Base-by-base conservation (phyloP, 2,329 filamentous ascomycete species). In the Claviceps humidiphila region DNA sequence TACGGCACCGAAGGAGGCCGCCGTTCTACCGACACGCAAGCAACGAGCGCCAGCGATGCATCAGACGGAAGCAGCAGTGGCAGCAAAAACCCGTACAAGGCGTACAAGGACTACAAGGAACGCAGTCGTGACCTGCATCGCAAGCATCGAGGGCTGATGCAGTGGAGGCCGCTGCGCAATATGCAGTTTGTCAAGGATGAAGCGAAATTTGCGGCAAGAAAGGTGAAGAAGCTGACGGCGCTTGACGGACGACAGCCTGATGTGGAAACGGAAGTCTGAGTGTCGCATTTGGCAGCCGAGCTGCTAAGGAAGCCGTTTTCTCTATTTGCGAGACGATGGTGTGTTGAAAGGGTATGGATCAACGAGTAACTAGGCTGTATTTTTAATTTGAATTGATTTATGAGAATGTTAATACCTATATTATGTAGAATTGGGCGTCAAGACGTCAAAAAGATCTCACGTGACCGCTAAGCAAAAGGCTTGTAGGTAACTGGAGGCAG, bases 161-260 rank as follows among this genome's bases (percentile, higher is more conserved):
- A 97, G 67, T 97, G 90, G 89, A 87, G 83, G 62, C 90, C 91
- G 0, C 86, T 90, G 64, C 77, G 91, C 42, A 95, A 95, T 64
- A 74, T 81, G 22, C 81, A 83, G 58, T 97, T 96, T 66, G 90
- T 84, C 44, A 95, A 93, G 69, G 77, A 96, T 61, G 87, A 97
- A 72, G 81, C 86, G 0, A 84, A 85, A 61, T 90, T 84, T 69
- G 88, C 87, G 0, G 67, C 89, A 5, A 75, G 82, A 45, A 87
- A 87, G 65, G 70, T 94, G 52, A 86, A 84, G 66, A 85, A 86
- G 61, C 83, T 87, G 64, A 76, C 93, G 9, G 84, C 82, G 38
- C 68, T 97, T 63, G 81, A 82, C 42, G 91, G 91, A 1, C 76
- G 91, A 55, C 84, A 91, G 67, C 91, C 91, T 3, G 88, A 89